Conservation (phyloP, 2,329 filamentous ascomycete species). For the Capronia coronata region DNA sequence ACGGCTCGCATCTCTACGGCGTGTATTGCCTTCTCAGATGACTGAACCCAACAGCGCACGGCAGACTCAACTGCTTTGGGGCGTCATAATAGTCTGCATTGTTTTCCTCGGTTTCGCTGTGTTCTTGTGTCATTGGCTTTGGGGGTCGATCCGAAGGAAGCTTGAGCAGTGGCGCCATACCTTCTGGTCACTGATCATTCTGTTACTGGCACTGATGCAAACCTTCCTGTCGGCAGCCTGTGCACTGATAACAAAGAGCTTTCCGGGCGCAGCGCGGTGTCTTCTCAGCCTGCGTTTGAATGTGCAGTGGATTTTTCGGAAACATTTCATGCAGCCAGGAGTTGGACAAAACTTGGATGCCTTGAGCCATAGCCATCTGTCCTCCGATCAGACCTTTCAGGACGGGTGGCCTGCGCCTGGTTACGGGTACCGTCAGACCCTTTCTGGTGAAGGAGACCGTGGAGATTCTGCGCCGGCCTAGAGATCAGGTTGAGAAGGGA, state of each 20-base stretch:
- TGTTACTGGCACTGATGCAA: background rate
- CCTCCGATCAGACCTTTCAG: no score
- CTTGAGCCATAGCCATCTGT: background rate
- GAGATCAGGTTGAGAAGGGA: background rate
- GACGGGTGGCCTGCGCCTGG: no score
- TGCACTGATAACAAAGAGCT: background rate
- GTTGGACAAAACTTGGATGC: background rate
- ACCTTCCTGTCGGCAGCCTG: background rate
- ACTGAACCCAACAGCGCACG: background rate
- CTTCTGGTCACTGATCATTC: background rate
- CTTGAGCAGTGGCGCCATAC: background rate
- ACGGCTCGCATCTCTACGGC: constrained; percentile 6
- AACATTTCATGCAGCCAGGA: background rate
- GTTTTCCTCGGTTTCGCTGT: constrained; percentile 1
- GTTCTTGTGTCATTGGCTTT: background rate
- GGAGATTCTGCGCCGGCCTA: background rate
- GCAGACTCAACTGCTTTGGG: background rate
- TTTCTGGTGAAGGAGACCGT: background rate
- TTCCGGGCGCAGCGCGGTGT: background rate
- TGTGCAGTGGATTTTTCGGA: background rate
- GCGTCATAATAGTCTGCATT: background rate
- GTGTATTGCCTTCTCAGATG: constrained; percentile 13
- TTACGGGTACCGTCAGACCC: background rate
- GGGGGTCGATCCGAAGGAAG: background rate
- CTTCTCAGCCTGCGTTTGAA: background rate